A percentile compares a stretch with the other conserved stretches of the same genome.
These are phyloP conservation scores for Cordyceps cicadae DNA, from an alignment of 2,329 filamentous ascomycete species.

Conservation along the genomic window DNA sequence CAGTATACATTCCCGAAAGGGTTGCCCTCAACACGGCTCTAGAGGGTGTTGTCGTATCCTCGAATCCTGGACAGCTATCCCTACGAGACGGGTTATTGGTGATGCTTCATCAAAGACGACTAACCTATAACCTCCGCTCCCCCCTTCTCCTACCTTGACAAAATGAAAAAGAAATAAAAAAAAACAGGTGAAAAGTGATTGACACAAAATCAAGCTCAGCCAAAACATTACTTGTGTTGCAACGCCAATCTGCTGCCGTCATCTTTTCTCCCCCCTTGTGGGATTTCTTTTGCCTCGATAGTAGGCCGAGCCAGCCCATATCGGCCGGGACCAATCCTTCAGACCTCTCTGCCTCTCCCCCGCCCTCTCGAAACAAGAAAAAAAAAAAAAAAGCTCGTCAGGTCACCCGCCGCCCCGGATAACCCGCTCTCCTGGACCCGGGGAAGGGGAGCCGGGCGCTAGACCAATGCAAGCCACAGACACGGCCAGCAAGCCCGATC, in stretches of 20 bases:
- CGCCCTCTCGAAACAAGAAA: too few species aligned
- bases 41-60: background rate
- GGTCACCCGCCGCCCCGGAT: background rate
- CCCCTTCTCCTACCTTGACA: background rate
- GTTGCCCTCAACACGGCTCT: background rate
- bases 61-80: background rate
- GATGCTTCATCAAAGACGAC: background rate
- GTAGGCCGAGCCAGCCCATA: background rate
- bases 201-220: background rate
- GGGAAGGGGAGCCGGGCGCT: constrained; percentile 3
- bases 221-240: background rate
- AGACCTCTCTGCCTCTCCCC: background rate
- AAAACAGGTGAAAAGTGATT: background rate
- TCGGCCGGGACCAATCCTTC: background rate
- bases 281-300: background rate
- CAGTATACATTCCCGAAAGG: background rate
- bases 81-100: background rate
- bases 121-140: background rate
- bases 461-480: constrained; percentile 3
- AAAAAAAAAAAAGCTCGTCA: background rate
- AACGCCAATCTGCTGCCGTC: background rate
- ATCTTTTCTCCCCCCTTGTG: background rate
- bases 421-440: constrained; percentile 7
- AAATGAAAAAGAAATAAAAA: background rate
- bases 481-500: constrained; percentile 1